phyloP scores from a whole-genome alignment of 495 filamentous ascomycete genomes.

The Pyrenula aspistea region DNA sequence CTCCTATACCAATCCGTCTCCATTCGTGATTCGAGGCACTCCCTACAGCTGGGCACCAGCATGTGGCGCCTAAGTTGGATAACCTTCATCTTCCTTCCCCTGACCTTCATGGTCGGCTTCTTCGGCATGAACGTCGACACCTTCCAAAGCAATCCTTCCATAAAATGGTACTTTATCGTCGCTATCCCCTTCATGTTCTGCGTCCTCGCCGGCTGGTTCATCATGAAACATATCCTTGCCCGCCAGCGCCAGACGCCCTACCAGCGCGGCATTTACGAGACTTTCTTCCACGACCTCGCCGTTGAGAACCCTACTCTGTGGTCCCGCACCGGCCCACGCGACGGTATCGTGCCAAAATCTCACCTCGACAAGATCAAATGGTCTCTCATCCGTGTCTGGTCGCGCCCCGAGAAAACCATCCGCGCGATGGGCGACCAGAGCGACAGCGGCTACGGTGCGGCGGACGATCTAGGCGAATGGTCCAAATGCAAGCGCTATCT shows the following conservation, averaged over 20 bases:
- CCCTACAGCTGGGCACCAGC: slow-evolving; percentile 33
- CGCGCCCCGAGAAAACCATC: slow-evolving; percentile 21
- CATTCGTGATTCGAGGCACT: slow-evolving; percentile 39
- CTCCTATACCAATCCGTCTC: slow-evolving; percentile 43
- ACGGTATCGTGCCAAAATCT: slow-evolving; percentile 22
- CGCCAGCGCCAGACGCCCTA: slow-evolving; percentile 29
- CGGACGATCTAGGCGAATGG: slow-evolving; percentile 26
- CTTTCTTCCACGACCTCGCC: slow-evolving; percentile 32
- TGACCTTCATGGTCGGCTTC: slow-evolving; percentile 37
- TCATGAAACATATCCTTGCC: slow-evolving; percentile 35
- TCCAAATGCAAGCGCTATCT: slow-evolving; percentile 30
- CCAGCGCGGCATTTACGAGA: slow-evolving; percentile 38
- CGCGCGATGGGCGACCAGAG: background rate
- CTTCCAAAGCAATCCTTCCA: slow-evolving; percentile 25
- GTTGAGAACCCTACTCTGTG: slow-evolving; percentile 31
- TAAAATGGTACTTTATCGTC: slow-evolving; percentile 40
- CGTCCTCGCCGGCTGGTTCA: slow-evolving; percentile 33
- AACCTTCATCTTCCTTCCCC: slow-evolving; percentile 41
- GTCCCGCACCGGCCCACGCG: slow-evolving; percentile 32
- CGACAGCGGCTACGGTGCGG: slow-evolving; percentile 3
- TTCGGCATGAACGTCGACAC: slow-evolving; percentile 44
- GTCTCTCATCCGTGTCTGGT: slow-evolving; percentile 32
- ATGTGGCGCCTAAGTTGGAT: slow-evolving; percentile 29
- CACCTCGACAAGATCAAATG: slow-evolving; percentile 25
- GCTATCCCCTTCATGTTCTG: slow-evolving; percentile 31